Evolutionary conservation across 352 stramenopile species (phyloP).

Genomic region (Pythium aphanidermatum): DNA sequence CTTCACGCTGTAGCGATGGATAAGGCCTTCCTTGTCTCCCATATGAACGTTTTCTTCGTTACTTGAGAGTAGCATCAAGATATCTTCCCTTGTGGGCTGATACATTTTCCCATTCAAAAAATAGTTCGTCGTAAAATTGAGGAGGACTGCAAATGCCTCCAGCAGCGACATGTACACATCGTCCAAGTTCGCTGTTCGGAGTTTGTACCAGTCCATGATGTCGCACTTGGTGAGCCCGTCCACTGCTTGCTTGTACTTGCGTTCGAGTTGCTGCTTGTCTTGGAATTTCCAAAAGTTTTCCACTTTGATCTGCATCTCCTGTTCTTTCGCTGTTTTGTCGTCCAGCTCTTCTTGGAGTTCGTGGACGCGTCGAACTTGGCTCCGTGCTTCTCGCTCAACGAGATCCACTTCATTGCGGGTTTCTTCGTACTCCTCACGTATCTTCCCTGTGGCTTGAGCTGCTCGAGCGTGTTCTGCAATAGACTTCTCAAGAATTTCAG

Average conservation of each 20-base stretch:
- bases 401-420: slow-evolving; percentile 49
- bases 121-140: slow-evolving; percentile 72
- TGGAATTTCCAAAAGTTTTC: slow-evolving; percentile 71
- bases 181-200: slow-evolving; percentile 60
- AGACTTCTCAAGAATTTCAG: slow-evolving; percentile 54
- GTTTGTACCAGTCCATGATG: slow-evolving; percentile 68
- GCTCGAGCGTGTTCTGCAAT: slow-evolving; percentile 31
- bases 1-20: slow-evolving; percentile 74
- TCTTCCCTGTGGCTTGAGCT: neutral
- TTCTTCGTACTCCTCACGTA: slow-evolving; percentile 23
- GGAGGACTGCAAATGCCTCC: slow-evolving; percentile 55
- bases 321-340: slow-evolving; percentile 43
- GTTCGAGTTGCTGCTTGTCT: slow-evolving; percentile 43
- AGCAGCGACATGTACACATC: slow-evolving; percentile 48
- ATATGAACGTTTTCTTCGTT: slow-evolving; percentile 77
- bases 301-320: slow-evolving; percentile 72
- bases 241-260: slow-evolving; percentile 60
- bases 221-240: slow-evolving; percentile 39
- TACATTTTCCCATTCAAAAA: slow-evolving; percentile 37
- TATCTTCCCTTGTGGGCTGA: slow-evolving; percentile 46
- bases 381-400: slow-evolving; percentile 35
- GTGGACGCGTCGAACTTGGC: slow-evolving; percentile 20
- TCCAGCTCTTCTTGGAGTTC: slow-evolving; percentile 33
- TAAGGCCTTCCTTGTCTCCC: slow-evolving; percentile 73
- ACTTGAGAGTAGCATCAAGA: slow-evolving; percentile 62